Evolutionary conservation across 176 grass and related monocot species (phyloP).

Genomic region (Bonia amplexicaulis): DNA sequence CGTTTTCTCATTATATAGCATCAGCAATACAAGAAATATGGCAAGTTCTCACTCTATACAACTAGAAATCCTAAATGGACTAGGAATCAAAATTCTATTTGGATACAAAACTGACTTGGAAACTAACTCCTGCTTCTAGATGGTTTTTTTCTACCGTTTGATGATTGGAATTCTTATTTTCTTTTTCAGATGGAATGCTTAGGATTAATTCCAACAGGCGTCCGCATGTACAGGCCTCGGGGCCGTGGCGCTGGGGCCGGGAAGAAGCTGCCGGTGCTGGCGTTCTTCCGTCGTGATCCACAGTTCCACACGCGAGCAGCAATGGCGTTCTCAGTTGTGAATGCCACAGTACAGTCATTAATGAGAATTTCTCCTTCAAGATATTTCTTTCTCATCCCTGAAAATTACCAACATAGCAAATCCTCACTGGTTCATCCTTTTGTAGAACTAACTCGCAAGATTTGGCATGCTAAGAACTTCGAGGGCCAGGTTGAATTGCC

Average conservation of each 20-base stretch:
- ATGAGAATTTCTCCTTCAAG: conserved; percentile 94
- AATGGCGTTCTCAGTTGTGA: conserved; percentile 37
- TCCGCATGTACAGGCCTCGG: conserved; percentile 16
- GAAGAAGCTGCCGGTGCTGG: conserved; percentile 21
- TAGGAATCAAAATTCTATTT: no score
- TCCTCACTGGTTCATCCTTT: conserved; percentile 89
- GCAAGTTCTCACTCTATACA: no score
- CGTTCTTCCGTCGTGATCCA: conserved; percentile 1
- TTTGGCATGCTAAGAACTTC: conserved; percentile 98
- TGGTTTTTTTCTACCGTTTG: no score
- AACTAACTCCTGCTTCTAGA: no score
- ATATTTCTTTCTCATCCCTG: conserved; percentile 44
- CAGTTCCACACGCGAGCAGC: no score
- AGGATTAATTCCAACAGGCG: no score
- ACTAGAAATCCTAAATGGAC: no score
- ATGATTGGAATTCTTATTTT: no score
- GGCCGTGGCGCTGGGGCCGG: not conserved
- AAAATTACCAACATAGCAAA: conserved; percentile 82
- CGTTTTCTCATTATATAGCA: no score
- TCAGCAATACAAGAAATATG: no score
- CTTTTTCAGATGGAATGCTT: no score
- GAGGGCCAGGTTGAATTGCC: conserved; percentile 87
- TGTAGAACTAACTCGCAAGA: conserved; percentile 90
- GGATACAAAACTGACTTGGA: no score
- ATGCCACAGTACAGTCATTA: conserved; percentile 91